phyloP scores from a whole-genome alignment of 768 basidiomycete species.

The Rhodosporidiobolus sp. region DNA sequence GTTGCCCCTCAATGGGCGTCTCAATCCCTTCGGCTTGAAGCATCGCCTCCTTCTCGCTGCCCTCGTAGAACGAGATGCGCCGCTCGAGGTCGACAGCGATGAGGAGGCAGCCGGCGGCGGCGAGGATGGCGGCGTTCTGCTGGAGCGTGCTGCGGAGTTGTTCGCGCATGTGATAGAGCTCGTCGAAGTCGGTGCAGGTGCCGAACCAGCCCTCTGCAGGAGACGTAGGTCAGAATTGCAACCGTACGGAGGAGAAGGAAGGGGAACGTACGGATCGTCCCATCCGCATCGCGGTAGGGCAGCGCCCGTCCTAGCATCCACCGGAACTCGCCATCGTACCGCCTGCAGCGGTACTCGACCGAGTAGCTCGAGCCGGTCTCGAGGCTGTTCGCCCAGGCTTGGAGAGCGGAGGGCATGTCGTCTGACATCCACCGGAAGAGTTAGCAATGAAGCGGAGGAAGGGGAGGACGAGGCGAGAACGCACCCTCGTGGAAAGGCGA shows the following conservation, averaged over 20 bases:
- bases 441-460: not conserved
- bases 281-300: slow-evolving; percentile 26
- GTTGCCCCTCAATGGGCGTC: not conserved
- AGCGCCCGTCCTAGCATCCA: slow-evolving; percentile 39
- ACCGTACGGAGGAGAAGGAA: not conserved
- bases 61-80: slow-evolving; percentile 25
- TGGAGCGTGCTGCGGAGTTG: slow-evolving; percentile 20
- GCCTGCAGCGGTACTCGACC: slow-evolving; percentile 37
- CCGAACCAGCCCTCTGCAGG: slow-evolving; percentile 33
- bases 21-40: not conserved
- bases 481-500: slow-evolving; percentile 34
- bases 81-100: slow-evolving; percentile 20
- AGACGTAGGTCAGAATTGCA: not conserved
- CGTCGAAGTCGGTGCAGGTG: slow-evolving; percentile 41
- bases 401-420: slow-evolving; percentile 33
- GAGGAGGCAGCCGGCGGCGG: slow-evolving; percentile 25
- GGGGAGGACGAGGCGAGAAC: not conserved
- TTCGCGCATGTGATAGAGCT: slow-evolving; percentile 36
- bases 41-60: slow-evolving; percentile 9
- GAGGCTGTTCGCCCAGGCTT: slow-evolving; percentile 34
- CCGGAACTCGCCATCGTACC: slow-evolving; percentile 36
- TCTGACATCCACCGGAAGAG: no score
- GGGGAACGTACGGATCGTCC: slow-evolving; percentile 19
- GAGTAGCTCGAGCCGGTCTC: slow-evolving; percentile 37
- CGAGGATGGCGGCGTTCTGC: slow-evolving; percentile 29